These are phyloP conservation scores for Dendrobium catenatum DNA, from an alignment of 106 monocot genomes.

Conservation along the genomic window DNA sequence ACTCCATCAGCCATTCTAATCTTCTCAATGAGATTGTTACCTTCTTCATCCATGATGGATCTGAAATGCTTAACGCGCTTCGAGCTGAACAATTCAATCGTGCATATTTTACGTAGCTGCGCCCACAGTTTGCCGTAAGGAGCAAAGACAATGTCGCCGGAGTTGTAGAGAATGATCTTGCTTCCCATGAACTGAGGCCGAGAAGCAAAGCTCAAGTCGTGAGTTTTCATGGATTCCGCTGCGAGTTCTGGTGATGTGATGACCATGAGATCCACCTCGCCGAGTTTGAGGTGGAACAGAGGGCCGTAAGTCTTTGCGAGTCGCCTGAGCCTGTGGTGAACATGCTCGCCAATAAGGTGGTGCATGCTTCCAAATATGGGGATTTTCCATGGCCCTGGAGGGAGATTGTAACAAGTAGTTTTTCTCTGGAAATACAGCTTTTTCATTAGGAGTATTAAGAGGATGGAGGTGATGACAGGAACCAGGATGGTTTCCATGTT, in stretches of 20 bases:
- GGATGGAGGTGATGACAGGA: background rate
- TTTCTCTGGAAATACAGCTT: background rate
- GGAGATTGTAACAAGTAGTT: background rate
- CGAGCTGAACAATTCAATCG: constrained; percentile 5
- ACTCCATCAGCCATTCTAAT: background rate
- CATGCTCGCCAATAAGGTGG: constrained; percentile 9
- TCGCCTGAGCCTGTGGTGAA: constrained; percentile 8
- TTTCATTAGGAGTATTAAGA: background rate
- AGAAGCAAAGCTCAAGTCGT: constrained; percentile 9
- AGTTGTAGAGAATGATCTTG: constrained; percentile 2
- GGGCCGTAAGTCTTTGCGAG: constrained; percentile 13
- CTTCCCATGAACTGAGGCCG: background rate
- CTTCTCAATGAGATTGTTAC: background rate
- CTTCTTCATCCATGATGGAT: constrained; percentile 5
- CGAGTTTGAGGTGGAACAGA: constrained; percentile 21
- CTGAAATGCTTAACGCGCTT: constrained; percentile 3
- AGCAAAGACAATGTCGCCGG: constrained; percentile 3
- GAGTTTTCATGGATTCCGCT: constrained; percentile 13
- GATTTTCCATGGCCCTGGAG: constrained; percentile 14
- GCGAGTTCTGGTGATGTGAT: constrained; percentile 13
- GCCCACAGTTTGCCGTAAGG: constrained; percentile 10
- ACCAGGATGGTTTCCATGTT: background rate
- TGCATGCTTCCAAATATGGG: constrained; percentile 22
- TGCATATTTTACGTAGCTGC: constrained; percentile 9
- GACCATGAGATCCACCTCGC: constrained; percentile 8